Conservation (phyloP, 2,329 filamentous ascomycete species). For the Colletotrichum zoysiae region DNA sequence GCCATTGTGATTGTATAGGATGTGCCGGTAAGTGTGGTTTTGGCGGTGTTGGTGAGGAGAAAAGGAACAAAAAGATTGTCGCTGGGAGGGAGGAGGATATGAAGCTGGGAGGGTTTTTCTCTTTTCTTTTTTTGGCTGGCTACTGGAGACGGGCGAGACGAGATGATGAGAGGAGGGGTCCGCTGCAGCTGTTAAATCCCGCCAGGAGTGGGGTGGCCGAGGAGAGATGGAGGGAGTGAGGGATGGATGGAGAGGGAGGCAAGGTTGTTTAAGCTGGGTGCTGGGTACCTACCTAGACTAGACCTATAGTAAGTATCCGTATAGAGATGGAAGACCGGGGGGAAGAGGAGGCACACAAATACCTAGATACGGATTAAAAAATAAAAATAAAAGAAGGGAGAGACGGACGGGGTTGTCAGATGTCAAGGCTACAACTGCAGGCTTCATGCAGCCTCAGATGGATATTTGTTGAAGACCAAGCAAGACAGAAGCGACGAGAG, state of each 20-base stretch:
- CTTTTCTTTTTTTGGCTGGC: background rate
- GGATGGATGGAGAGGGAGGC: background rate
- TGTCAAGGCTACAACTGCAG: slow-evolving; percentile 5
- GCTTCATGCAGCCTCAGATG: slow-evolving; percentile 36
- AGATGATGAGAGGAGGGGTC: slow-evolving; percentile 20
- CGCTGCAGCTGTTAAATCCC: slow-evolving; percentile 35
- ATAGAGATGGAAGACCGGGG: slow-evolving; percentile 5
- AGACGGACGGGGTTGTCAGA: slow-evolving; percentile 18
- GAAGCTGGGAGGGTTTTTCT: slow-evolving; percentile 1
- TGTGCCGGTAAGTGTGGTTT: background rate
- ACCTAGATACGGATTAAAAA: slow-evolving; percentile 13
- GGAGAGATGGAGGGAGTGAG: slow-evolving; percentile 8
- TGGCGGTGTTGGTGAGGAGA: slow-evolving; percentile 9
- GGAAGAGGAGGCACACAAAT: slow-evolving; percentile 19
- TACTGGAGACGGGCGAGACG: slow-evolving; percentile 18
- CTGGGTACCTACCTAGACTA: background rate
- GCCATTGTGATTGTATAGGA: slow-evolving; percentile 58
- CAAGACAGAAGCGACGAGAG: slow-evolving; percentile 22
- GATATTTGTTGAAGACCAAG: slow-evolving; percentile 39
- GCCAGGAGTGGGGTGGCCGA: slow-evolving; percentile 22
- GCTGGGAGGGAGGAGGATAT: slow-evolving; percentile 5
- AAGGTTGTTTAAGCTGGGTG: slow-evolving; percentile 11
- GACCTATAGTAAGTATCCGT: background rate
- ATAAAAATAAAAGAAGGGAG: slow-evolving; percentile 20
- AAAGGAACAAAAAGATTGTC: background rate